These are phyloP conservation scores for Aristolochia contorta DNA, from an alignment of 164 flowering plant genomes.

Conservation along the genomic window DNA sequence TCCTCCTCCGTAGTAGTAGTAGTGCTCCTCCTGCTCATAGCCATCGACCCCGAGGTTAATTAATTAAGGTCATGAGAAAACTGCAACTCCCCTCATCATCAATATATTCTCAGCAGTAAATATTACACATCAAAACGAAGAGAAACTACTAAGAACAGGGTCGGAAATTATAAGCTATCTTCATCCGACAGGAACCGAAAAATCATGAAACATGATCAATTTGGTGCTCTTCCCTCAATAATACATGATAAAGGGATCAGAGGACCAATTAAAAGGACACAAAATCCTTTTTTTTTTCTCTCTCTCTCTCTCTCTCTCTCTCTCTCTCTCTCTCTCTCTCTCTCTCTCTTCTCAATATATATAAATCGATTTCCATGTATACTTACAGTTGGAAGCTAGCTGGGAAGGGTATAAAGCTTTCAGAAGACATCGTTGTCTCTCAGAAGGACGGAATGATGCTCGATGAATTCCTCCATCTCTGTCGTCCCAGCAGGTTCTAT, in stretches of 20 bases:
- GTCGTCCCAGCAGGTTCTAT: conserved; percentile 21
- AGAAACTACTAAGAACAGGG: too few relatives aligned
- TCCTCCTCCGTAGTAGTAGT: too few relatives aligned
- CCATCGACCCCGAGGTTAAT: not conserved
- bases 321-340: too few relatives aligned
- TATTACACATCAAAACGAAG: too few relatives aligned
- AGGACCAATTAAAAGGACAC: too few relatives aligned
- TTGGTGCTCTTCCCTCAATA: too few relatives aligned
- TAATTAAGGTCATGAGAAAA: not conserved
- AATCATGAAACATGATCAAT: not conserved
- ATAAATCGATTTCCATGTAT: not conserved
- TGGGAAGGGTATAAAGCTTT: conserved; percentile 40
- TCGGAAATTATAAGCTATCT: too few relatives aligned
- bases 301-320: too few relatives aligned
- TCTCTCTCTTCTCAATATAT: too few relatives aligned
- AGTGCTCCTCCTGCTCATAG: not conserved
- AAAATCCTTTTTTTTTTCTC: too few relatives aligned
- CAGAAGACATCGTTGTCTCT: conserved; percentile 76
- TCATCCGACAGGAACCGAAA: not conserved
- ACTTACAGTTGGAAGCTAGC: conserved; percentile 38
- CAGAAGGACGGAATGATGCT: conserved; percentile 37
- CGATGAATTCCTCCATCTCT: conserved; percentile 26
- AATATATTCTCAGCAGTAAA: too few relatives aligned
- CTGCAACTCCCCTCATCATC: not conserved
- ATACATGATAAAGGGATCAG: too few relatives aligned